Evolutionary conservation across 2,329 filamentous ascomycete genomes (phyloP), one percentile per base, ranked within the genome.

Genomic region (Fusarium bactridioides): DNA sequence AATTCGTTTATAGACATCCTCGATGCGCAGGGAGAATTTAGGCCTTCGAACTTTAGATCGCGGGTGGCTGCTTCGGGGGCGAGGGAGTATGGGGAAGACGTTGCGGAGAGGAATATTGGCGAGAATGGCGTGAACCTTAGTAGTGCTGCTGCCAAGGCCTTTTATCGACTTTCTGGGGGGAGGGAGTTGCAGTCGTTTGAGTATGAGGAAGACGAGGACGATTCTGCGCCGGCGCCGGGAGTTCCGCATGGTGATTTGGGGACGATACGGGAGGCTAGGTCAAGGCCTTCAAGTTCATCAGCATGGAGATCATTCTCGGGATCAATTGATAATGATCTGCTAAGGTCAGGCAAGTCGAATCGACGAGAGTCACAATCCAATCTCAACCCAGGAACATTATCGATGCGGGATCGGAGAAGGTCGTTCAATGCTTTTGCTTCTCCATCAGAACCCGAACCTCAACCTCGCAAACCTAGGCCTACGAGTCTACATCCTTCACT

Each of bases 71-170:
- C 88, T 2, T 77, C 86, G 1, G 88, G 88, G 4, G 81, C 82
- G 1, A 83, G 84, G 47, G 85, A 88, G 55, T 91, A 89, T 72
- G 89, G 87, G n/a, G 90, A 92, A 76, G 89, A 91, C 76, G 88
- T 91, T 4, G 89, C 89, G 4, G 88, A 91, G 70, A 84, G 90
- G 38, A 92, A 92, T 68, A 81, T 89, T 50, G 79, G 78, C 8
- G 77, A 81, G 29, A 85, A 82, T 27, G 74, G 76, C 4, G 38
- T 78, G 40, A 73, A 82, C 57, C 67, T 83, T 10, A 73, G 78
- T 12, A 82, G 81, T 5, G 61, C 76, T 16, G 80, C 79, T 16
- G 80, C 81, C 1, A 78, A 79, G 31, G 79, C 80, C 5, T 83
- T 82, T 35, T 83, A 84, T 67, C 74, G 80, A 13, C 65, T 65